Evolutionary conservation across 1,284 basidiomycete species (phyloP).

Genomic region (Pyrrhoderma lamaoense): DNA sequence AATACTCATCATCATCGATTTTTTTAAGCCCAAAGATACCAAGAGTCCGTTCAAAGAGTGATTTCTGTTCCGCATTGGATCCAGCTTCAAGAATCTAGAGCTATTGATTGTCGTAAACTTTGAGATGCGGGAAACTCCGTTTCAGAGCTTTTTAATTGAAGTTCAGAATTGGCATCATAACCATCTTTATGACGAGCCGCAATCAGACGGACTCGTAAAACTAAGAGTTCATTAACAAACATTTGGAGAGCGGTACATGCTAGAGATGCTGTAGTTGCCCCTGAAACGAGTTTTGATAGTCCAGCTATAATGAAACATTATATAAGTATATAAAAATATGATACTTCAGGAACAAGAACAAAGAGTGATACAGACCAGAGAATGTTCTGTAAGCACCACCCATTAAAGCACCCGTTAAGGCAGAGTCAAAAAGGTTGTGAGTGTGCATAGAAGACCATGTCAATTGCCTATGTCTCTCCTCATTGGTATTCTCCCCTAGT

Average conservation of each 20-base stretch:
- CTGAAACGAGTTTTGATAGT: constrained; percentile 37
- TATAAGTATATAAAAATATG: constrained; percentile 2
- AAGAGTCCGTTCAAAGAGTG: constrained; percentile 31
- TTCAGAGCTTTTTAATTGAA: no score
- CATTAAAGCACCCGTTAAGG: constrained; percentile 53
- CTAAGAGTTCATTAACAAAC: constrained; percentile 54
- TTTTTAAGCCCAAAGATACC: constrained; percentile 40
- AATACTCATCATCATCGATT: constrained; percentile 58
- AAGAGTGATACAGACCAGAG: constrained; percentile 32
- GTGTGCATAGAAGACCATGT: constrained; percentile 48
- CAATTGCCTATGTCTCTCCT: constrained; percentile 17
- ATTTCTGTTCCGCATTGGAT: background rate
- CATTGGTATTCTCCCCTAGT: constrained; percentile 11
- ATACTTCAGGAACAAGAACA: background rate
- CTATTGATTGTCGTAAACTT: background rate
- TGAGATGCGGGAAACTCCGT: no score
- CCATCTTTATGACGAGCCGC: no score
- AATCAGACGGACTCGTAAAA: constrained; percentile 49
- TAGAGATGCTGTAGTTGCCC: constrained; percentile 45
- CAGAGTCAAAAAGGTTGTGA: constrained; percentile 53
- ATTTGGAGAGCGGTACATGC: constrained; percentile 54
- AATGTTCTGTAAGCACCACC: constrained; percentile 45
- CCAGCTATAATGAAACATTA: constrained; percentile 33
- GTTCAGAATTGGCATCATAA: no score
- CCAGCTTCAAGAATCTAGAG: no score